phyloP scores from a whole-genome alignment of 352 stramenopile species.

The Blastocystis sp. region DNA sequence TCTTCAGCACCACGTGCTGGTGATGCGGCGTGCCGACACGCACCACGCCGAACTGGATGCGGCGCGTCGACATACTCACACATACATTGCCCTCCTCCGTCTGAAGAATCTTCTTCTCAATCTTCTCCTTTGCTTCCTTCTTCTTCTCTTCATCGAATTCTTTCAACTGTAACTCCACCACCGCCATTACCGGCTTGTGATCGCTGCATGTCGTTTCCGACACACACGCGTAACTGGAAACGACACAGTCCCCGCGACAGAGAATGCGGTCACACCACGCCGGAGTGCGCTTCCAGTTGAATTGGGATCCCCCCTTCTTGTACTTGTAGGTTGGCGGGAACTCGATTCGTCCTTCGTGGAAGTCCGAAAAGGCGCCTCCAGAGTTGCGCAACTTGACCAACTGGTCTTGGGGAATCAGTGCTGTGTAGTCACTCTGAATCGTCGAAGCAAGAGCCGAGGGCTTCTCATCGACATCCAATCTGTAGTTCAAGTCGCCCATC shows the following conservation, averaged over 20 bases:
- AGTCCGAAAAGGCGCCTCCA: slow-evolving; percentile 10
- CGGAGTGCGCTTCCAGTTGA: not conserved
- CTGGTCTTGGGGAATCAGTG: slow-evolving; percentile 31
- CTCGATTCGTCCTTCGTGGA: not conserved
- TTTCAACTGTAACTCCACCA: not conserved
- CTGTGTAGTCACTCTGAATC: not conserved
- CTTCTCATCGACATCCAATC: not conserved
- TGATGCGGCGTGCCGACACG: not conserved
- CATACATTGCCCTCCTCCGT: not conserved
- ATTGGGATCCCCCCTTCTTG: not conserved
- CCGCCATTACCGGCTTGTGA: slow-evolving; percentile 38
- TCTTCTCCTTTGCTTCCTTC: not conserved
- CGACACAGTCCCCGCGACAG: not conserved
- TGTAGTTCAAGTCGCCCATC: slow-evolving; percentile 64
- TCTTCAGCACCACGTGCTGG: not conserved
- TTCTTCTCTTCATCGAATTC: not conserved
- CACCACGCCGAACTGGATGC: not conserved
- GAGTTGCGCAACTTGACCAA: not conserved
- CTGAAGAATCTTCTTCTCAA: not conserved
- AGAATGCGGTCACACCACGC: slow-evolving; percentile 66
- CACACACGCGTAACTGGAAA: not conserved
- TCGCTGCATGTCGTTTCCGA: slow-evolving; percentile 9
- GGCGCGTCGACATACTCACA: not conserved
- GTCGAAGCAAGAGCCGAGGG: not conserved
- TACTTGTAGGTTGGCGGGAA: slow-evolving; percentile 66